phyloP scores from a whole-genome alignment of 2,329 filamentous ascomycete species.

The Calonectria multiphialidica region DNA sequence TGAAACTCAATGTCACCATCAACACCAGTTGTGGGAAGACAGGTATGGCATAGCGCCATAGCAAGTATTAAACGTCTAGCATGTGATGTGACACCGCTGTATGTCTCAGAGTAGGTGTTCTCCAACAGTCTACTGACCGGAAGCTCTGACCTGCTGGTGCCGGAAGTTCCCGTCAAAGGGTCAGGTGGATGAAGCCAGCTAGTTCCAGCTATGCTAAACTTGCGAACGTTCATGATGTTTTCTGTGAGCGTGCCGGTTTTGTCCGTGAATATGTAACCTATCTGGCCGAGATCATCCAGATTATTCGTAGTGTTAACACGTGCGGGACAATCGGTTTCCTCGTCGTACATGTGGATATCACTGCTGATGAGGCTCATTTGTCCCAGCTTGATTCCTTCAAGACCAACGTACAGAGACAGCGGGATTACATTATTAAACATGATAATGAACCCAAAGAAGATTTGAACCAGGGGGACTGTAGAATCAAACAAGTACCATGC shows the following conservation, averaged over 20 bases:
- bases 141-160: conserved; percentile 34
- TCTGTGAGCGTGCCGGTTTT: conserved; percentile 96
- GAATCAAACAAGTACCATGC: conserved; percentile 83
- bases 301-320: conserved; percentile 95
- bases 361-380: conserved; percentile 82
- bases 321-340: conserved; percentile 84
- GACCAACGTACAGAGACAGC: conserved; percentile 89
- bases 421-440: conserved; percentile 98
- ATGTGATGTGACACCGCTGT: conserved; percentile 82
- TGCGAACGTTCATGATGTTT: conserved; percentile 95
- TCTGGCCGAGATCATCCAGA: conserved; percentile 91
- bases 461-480: conserved; percentile 80
- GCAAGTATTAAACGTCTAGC: conserved; percentile 86
- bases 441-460: conserved; percentile 91
- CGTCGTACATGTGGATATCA: conserved; percentile 93
- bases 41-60: conserved; percentile 91
- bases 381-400: conserved; percentile 87
- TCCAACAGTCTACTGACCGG: conserved; percentile 82
- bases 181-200: conserved; percentile 90
- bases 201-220: conserved; percentile 89
- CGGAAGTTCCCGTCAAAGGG: conserved; percentile 51
- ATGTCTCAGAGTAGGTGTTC: conserved; percentile 80
- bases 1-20: conserved; percentile 84
- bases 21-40: conserved; percentile 80
- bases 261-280: conserved; percentile 91